Evolutionary conservation across 1,284 basidiomycete species (phyloP).

Genomic region (Binderoboletus segoi): DNA sequence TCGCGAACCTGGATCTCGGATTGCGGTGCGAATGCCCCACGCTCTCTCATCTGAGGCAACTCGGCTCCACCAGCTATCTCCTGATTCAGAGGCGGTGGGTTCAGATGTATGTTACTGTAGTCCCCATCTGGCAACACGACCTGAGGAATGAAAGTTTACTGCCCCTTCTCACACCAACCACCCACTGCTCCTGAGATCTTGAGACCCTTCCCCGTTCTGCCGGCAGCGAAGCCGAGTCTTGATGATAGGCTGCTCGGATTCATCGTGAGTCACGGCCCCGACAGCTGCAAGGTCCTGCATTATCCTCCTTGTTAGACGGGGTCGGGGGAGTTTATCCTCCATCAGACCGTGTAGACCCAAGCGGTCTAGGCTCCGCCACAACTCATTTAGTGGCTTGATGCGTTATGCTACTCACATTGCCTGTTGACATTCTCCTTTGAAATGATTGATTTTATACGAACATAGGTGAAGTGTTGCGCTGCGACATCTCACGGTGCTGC

Average conservation of each 20-base stretch:
- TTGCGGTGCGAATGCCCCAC: conserved; percentile 3
- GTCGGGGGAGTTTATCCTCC: neutral
- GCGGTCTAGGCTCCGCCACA: conserved; percentile 15
- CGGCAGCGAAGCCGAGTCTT: conserved; percentile 14
- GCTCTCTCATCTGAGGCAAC: conserved; percentile 11
- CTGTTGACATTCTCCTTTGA: neutral
- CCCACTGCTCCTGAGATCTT: neutral
- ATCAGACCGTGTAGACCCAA: neutral
- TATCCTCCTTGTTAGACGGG: neutral
- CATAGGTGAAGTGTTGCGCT: neutral
- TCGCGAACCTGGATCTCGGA: conserved; percentile 25
- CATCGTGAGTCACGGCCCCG: conserved; percentile 20
- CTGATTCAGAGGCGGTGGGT: conserved; percentile 17
- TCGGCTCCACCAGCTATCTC: conserved; percentile 16
- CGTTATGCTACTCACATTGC: conserved; percentile 6
- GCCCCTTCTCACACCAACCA: conserved; percentile 16
- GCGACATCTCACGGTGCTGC: conserved; percentile 17
- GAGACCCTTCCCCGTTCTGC: neutral
- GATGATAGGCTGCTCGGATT: conserved; percentile 7
- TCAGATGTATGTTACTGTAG: neutral
- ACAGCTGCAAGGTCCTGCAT: conserved; percentile 2
- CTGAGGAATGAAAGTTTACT: neutral
- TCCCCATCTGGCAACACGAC: conserved; percentile 18
- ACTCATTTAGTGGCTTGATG: conserved; percentile 37
- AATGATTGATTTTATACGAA: neutral